phyloP scores from a whole-genome alignment of 2,329 filamentous ascomycete species.

The Fusarium marasasianum region DNA sequence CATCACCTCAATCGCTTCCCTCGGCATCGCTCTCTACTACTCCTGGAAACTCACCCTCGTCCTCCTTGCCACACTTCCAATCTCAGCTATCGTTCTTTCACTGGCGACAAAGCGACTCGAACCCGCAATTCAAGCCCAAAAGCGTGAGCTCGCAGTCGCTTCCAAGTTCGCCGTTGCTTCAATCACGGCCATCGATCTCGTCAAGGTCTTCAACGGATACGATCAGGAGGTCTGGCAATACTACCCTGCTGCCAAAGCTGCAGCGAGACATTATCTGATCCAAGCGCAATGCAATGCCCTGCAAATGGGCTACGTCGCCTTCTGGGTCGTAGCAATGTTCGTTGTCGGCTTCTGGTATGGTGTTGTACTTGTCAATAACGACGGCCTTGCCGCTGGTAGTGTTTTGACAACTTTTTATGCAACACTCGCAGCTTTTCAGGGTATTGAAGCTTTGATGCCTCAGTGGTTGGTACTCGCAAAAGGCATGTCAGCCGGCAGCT shows the following conservation, averaged over 20 bases:
- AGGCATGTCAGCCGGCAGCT: slow-evolving; percentile 77
- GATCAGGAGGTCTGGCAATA: slow-evolving; percentile 76
- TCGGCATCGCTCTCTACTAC: slow-evolving; percentile 78
- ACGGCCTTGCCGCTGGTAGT: slow-evolving; percentile 69
- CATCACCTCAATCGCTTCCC: slow-evolving; percentile 70
- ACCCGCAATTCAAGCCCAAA: slow-evolving; percentile 74
- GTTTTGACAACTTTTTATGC: slow-evolving; percentile 89
- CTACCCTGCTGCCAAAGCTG: slow-evolving; percentile 61
- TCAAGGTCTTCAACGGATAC: slow-evolving; percentile 86
- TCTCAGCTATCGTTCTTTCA: slow-evolving; percentile 69
- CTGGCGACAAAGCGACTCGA: slow-evolving; percentile 70
- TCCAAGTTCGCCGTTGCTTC: slow-evolving; percentile 77
- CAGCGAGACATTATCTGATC: slow-evolving; percentile 70
- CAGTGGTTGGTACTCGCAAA: slow-evolving; percentile 82
- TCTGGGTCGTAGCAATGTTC: slow-evolving; percentile 82
- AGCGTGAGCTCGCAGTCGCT: slow-evolving; percentile 71
- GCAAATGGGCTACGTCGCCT: slow-evolving; percentile 77
- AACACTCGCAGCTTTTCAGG: slow-evolving; percentile 78
- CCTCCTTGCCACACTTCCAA: slow-evolving; percentile 76
- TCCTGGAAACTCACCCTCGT: slow-evolving; percentile 88
- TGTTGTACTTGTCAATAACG: slow-evolving; percentile 69
- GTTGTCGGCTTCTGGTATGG: slow-evolving; percentile 93
- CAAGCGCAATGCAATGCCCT: slow-evolving; percentile 75
- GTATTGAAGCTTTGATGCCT: slow-evolving; percentile 77
- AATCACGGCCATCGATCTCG: slow-evolving; percentile 79